A percentile compares a stretch with the other conserved stretches of the same genome.
phyloP scores from a whole-genome alignment of 371 early-diverging fungal genomes.

The Choanephora cucurbitarum region DNA sequence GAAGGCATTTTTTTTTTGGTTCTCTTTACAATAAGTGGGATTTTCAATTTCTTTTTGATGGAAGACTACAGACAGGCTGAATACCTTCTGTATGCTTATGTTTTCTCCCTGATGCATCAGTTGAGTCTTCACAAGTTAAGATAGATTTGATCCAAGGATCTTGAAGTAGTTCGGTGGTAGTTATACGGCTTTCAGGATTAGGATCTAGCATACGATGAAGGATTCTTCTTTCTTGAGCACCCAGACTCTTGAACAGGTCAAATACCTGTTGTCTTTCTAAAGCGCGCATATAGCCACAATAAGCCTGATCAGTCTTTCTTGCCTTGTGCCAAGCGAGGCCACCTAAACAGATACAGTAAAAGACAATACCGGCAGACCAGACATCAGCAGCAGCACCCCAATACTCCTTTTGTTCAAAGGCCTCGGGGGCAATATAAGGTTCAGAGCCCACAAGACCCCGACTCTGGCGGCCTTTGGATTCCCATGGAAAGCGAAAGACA shows the following conservation, averaged over 20 bases:
- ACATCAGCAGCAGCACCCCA: conserved; percentile 80
- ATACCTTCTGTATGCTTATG: conserved; percentile 27
- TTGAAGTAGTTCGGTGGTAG: conserved; percentile 57
- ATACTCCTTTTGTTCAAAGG: conserved; percentile 68
- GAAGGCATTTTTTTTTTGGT: no score
- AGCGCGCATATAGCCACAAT: conserved; percentile 52
- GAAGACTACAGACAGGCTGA: conserved; percentile 19
- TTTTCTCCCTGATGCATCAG: conserved; percentile 8
- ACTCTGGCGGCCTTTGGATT: conserved; percentile 67
- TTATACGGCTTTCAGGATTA: conserved; percentile 51
- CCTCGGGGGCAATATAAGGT: conserved; percentile 94
- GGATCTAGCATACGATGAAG: conserved; percentile 54
- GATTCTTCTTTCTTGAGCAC: conserved; percentile 56
- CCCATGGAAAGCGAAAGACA: conserved; percentile 88
- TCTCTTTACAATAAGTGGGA: no score
- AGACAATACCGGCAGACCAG: conserved; percentile 86
- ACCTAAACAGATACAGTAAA: conserved; percentile 65
- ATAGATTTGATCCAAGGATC: conserved; percentile 75
- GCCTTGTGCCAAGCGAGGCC: conserved; percentile 75
- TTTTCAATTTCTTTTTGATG: no score
- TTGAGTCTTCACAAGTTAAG: conserved; percentile 24
- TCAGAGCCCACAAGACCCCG: conserved; percentile 85
- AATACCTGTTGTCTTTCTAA: conserved; percentile 43
- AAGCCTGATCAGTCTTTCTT: conserved; percentile 62
- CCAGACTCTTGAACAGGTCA: conserved; percentile 65